Percentiles rank a stretch among this genome's conserved stretches.
Conservation (phyloP, 176 grass and related monocot species). For the Cocos nucifera region DNA sequence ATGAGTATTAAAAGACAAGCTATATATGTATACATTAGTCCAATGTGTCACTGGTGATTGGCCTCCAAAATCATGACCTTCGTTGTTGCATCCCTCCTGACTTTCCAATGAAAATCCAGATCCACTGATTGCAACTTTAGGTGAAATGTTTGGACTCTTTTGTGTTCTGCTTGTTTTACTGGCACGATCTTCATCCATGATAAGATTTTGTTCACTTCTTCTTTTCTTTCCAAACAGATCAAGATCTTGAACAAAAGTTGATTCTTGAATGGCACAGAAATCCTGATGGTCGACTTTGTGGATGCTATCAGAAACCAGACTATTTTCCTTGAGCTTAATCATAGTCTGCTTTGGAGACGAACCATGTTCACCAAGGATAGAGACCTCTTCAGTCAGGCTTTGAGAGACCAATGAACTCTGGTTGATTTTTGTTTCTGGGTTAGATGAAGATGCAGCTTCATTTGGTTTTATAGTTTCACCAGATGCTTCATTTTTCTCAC, state of each 20-base stretch:
- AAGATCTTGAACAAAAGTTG: slow-evolving; percentile 27
- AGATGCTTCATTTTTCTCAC: too few species aligned
- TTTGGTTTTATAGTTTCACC: too few species aligned
- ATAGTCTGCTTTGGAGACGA: slow-evolving; percentile 9
- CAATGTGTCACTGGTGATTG: slow-evolving; percentile 27
- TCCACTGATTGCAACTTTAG: slow-evolving; percentile 19
- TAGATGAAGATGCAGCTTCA: too few species aligned
- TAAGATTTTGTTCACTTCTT: slow-evolving; percentile 20
- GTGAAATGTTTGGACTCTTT: slow-evolving; percentile 24
- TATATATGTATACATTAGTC: slow-evolving; percentile 25
- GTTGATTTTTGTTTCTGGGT: not conserved
- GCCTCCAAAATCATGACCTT: slow-evolving; percentile 6
- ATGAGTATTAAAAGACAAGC: slow-evolving; percentile 7
- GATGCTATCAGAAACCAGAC: slow-evolving; percentile 15
- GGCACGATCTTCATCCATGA: slow-evolving; percentile 19
- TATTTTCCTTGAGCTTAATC: slow-evolving; percentile 3
- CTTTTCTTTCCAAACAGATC: slow-evolving; percentile 49
- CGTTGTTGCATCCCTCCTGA: slow-evolving; percentile 23
- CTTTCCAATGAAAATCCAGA: slow-evolving; percentile 8
- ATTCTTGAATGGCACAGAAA: slow-evolving; percentile 24
- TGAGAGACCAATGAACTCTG: slow-evolving; percentile 3
- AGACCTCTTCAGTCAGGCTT: not conserved
- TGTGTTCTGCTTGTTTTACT: slow-evolving; percentile 35
- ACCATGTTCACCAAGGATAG: not conserved
- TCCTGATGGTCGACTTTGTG: slow-evolving; percentile 17